Evolutionary conservation across 441 rosid species (phyloP).

Genomic region (Breynia disticha): DNA sequence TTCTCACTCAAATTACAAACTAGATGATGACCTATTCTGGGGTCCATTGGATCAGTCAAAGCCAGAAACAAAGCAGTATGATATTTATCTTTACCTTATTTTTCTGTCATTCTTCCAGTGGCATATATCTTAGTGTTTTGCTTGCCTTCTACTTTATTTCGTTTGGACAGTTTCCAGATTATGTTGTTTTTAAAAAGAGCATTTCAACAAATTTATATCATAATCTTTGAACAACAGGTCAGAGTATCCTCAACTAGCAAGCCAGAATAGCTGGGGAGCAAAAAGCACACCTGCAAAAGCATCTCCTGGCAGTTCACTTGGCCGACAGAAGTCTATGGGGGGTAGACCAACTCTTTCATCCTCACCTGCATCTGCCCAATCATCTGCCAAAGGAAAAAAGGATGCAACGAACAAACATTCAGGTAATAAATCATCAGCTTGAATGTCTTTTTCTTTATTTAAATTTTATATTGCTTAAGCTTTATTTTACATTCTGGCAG

Average conservation of each 20-base stretch:
- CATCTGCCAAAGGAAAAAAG: conserved; percentile 50
- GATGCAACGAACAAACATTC: conserved; percentile 53
- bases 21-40: conserved; percentile 90
- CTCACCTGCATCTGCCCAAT: conserved; percentile 45
- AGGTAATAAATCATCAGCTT: conserved; percentile 30
- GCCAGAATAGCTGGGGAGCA: conserved; percentile 64
- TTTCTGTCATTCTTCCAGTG: conserved; percentile 1
- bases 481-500: conserved; percentile 34
- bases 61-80: conserved; percentile 73
- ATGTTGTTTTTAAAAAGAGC: background rate
- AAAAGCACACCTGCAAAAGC: conserved; percentile 58
- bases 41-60: conserved; percentile 79
- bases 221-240: conserved; percentile 35
- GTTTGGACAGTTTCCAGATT: background rate
- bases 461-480: too few relatives aligned
- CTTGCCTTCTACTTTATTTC: too few relatives aligned
- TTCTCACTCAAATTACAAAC: conserved; percentile 53
- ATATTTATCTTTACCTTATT: conserved; percentile 10
- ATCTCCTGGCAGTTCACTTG: conserved; percentile 39
- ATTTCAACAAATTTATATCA: background rate
- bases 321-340: conserved; percentile 60
- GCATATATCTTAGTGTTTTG: background rate
- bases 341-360: conserved; percentile 40
- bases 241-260: conserved; percentile 55
- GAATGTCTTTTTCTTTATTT: conserved; percentile 1